Conservation (phyloP, 352 stramenopile genomes). For the Pythium angustatum region DNA sequence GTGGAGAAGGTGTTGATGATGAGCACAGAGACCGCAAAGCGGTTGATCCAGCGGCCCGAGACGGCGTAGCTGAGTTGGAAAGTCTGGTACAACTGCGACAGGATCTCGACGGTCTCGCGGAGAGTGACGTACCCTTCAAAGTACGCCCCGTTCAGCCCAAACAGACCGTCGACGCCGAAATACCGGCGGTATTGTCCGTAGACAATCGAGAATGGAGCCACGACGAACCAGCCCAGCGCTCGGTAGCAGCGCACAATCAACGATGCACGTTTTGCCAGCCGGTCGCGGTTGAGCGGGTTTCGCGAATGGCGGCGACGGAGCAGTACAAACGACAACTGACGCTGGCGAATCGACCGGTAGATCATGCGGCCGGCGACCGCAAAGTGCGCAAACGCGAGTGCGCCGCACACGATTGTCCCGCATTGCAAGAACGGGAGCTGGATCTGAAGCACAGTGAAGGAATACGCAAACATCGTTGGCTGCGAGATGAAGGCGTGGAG, state of each 20-base stretch:
- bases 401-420: not conserved
- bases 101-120: constrained; percentile 20
- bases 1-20: constrained; percentile 16
- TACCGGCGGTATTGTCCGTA: not conserved
- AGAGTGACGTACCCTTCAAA: constrained; percentile 12
- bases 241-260: not conserved
- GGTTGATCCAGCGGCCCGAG: constrained; percentile 21
- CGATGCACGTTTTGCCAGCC: not conserved
- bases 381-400: not conserved
- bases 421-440: not conserved
- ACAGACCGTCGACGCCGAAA: constrained; percentile 28
- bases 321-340: constrained; percentile 1
- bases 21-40: constrained; percentile 7
- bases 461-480: constrained; percentile 7
- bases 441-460: not conserved
- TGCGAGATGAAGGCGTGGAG: constrained; percentile 3
- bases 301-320: not conserved
- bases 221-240: not conserved
- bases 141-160: constrained; percentile 19
- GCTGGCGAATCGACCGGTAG: not conserved
- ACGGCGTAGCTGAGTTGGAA: constrained; percentile 12
- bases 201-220: not conserved
- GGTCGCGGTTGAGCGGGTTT: not conserved
- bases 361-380: not conserved
- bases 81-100: constrained; percentile 23